Base-by-base conservation (phyloP, 257 asterid genomes). In the Capsicum chinense region DNA sequence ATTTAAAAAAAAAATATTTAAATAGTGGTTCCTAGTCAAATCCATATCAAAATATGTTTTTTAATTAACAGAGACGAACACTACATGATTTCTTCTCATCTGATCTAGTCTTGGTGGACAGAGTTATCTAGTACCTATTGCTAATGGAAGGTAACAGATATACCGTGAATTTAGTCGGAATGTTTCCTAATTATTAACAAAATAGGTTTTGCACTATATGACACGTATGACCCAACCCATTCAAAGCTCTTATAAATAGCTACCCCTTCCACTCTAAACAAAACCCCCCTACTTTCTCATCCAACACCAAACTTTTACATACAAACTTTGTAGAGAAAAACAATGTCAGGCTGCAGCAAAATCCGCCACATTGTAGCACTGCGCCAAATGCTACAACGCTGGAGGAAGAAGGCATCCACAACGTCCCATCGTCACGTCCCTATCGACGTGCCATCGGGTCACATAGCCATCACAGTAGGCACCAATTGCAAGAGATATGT, bases 381-480 rank as follows among this genome's bases (percentile, higher is more conserved):
- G 88, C 92, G 89, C 56, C 93, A 89, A 73, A 83, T 88, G 90
- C 82, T 92, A 0, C 88, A 89, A 9, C 88, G 89, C 37, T 92
- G 93, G 93, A 82, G 95, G 69, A 85, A 85, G 88, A 90, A 87
- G 87, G 90, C 92, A 0, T 76, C 90, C 33, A 26, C 33, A 26
- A 26, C 33, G 33, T 26, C 33, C 83, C 81, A 81, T n/a, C 63
- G 67, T 42, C 86, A 84, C 4, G 69, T 89, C 10, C 89, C 91
- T 0, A 54, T 78, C 0, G 90, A 92, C 80, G 90, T 92, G 17
- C 93, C 95, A 0, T 79, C 91, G 0, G 95, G 93, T 3, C 93
- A 92, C 44, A 85, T 92, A 73, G 95, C 92, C 5, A 82, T 92
- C 7, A 50, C 83, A 2, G 92, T 92, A 2, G 95, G 95, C 0